Conservation (phyloP, 306 rosid genomes). For the Herpetospermum pedunculosum region DNA sequence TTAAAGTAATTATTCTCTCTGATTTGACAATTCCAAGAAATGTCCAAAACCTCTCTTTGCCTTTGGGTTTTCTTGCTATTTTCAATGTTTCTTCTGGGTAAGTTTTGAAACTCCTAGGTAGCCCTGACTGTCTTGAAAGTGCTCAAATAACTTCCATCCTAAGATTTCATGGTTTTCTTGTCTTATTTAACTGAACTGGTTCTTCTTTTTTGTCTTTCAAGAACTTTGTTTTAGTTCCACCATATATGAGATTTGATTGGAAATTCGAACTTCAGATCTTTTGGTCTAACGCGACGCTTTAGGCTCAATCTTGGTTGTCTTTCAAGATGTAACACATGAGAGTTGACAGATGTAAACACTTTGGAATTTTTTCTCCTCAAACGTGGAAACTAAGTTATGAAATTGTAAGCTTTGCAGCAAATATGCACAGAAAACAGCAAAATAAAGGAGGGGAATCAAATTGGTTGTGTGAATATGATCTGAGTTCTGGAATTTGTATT, state of each 20-base stretch:
- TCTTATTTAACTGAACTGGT: not conserved
- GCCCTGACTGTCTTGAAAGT: not conserved
- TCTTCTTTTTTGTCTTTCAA: not conserved
- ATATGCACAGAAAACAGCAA: not conserved
- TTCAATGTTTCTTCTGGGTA: too few species aligned
- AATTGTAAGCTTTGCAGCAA: not conserved
- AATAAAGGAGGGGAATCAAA: too few species aligned
- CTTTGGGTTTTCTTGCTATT: not conserved
- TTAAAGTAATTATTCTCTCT: not conserved
- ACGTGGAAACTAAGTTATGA: too few species aligned
- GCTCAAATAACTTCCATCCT: not conserved
- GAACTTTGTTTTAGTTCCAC: too few species aligned
- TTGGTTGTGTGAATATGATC: too few species aligned
- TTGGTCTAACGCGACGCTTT: too few species aligned
- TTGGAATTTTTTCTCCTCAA: too few species aligned
- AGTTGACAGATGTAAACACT: too few species aligned
- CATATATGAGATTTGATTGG: too few species aligned
- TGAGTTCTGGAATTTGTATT: not conserved
- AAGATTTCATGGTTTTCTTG: not conserved
- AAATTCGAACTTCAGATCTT: too few species aligned
- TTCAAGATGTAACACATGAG: too few species aligned
- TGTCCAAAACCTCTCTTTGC: not conserved
- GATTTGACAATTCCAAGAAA: not conserved
- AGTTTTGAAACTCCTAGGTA: constrained; percentile 1
- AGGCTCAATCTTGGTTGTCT: too few species aligned